Evolutionary conservation across 2,329 filamentous ascomycete genomes (phyloP).

Genomic region (Colletotrichum musae): DNA sequence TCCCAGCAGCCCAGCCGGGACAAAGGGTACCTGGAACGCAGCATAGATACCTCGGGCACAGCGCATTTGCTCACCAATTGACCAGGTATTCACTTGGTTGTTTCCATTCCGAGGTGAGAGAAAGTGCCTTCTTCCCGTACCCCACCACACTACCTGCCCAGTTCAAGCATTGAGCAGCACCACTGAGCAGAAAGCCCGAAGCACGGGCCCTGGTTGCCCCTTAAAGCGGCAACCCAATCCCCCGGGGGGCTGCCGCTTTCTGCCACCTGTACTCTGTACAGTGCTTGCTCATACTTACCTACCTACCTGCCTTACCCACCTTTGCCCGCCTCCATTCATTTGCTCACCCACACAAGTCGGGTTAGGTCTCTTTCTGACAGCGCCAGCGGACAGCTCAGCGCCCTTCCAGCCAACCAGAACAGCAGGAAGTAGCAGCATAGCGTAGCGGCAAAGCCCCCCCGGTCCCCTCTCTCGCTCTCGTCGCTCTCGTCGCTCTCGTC

Average conservation of each 20-base stretch:
- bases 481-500: background rate
- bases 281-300: slow-evolving; percentile 26
- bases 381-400: slow-evolving; percentile 28
- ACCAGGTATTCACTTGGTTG: slow-evolving; percentile 12
- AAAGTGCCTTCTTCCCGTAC: slow-evolving; percentile 34
- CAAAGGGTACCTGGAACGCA: slow-evolving; percentile 2
- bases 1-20: slow-evolving; percentile 22
- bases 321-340: slow-evolving; percentile 29
- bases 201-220: slow-evolving; percentile 19
- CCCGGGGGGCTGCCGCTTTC: slow-evolving; percentile 32
- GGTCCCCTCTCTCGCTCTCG: background rate
- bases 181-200: slow-evolving; percentile 10
- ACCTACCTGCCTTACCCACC: slow-evolving; percentile 31
- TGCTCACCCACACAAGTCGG: slow-evolving; percentile 40
- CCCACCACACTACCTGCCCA: slow-evolving; percentile 41
- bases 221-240: slow-evolving; percentile 39
- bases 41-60: slow-evolving; percentile 3
- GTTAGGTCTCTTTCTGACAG: slow-evolving; percentile 42
- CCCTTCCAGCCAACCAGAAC: slow-evolving; percentile 19
- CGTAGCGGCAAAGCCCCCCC: slow-evolving; percentile 1
- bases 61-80: slow-evolving; percentile 19
- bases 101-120: slow-evolving; percentile 19
- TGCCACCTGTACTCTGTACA: slow-evolving; percentile 35
- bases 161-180: slow-evolving; percentile 29
- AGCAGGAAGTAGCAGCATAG: slow-evolving; percentile 12